Base-by-base conservation (phyloP, 768 basidiomycete species). In the Boletus vinaceobasis region DNA sequence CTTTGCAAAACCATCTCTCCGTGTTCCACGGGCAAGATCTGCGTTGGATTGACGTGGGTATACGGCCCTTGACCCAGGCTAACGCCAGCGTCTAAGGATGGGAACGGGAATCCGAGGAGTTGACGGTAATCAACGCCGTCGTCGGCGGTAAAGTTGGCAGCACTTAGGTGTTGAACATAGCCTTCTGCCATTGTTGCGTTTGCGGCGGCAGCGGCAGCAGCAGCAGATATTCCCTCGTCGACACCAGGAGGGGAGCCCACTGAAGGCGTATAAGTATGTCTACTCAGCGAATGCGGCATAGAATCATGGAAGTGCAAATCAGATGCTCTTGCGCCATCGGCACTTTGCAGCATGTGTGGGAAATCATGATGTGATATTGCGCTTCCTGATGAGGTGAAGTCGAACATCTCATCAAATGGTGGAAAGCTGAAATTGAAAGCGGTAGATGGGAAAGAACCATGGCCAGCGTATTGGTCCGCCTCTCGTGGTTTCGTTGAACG, bases 21-120 rank as follows among this genome's bases (percentile, higher is more conserved):
- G 43, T 75, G 74, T 40, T 79, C 76, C 38, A 74, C 69, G n/a
- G 75, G 76, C 55, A 81, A 71, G 42, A 96, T 89, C 73, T 96
- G 92, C n/a, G 88, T 88, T 8, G 95, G 95, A 74, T 98, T 92
- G 55, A 98, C 89, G 70, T 89, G 87, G 35, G 88, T 90, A 72
- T 81, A 89, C 7, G 82, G 80, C 43, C 73, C 72, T 58, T 79
- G 77, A 51, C 73, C 71, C 29, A 77, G 50, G 35, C 61, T 69
- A 37, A 69, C 65, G 5, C 73, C 67, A 31, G 72, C 66, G 57
- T 85, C 82, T 53, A 83, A 68, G 53, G 75, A 73, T 27, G 84
- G 73, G 67, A 85, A 88, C 58, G 83, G 80, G 61, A 88, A 74
- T 42, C 82, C 79, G 72, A 90, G 81, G 50, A 91, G 70, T n/a